Conservation (phyloP, 2,329 filamentous ascomycete genomes). For the Mycosphaerella sp. region DNA sequence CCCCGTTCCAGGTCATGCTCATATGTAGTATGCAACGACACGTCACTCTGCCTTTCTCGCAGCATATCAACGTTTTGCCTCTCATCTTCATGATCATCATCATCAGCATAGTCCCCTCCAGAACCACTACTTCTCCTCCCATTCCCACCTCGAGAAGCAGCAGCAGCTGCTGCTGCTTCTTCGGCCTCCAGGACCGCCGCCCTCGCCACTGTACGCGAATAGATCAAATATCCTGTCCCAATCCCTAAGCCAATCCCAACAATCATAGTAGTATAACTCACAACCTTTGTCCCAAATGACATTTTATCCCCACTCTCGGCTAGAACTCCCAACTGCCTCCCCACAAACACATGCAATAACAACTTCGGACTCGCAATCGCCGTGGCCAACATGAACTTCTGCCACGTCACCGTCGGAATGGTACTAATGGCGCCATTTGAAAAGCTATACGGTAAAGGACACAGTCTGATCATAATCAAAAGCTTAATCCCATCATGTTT, state of each 20-base stretch:
- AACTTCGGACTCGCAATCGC: constrained; percentile 79
- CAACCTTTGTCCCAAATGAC: constrained; percentile 66
- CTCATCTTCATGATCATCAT: constrained; percentile 45
- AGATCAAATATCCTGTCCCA: constrained; percentile 77
- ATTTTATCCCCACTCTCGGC: constrained; percentile 80
- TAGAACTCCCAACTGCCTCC: constrained; percentile 71
- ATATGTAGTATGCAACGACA: constrained; percentile 48
- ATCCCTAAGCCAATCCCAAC: constrained; percentile 66
- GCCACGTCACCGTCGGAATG: constrained; percentile 76
- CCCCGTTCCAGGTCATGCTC: constrained; percentile 46
- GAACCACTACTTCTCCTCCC: constrained; percentile 26
- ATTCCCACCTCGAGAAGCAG: constrained; percentile 26
- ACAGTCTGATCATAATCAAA: constrained; percentile 84
- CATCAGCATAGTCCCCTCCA: constrained; percentile 38
- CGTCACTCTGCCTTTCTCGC: constrained; percentile 49
- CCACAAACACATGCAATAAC: constrained; percentile 87
- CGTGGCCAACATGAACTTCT: constrained; percentile 74
- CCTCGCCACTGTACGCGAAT: constrained; percentile 52
- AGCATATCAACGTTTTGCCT: constrained; percentile 36
- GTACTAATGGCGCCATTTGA: constrained; percentile 93
- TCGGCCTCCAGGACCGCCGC: constrained; percentile 47
- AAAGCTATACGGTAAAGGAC: constrained; percentile 84
- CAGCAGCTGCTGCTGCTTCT: too few species aligned
- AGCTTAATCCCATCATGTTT: constrained; percentile 86
- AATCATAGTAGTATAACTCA: constrained; percentile 79